Evolutionary conservation across 2,329 filamentous ascomycete genomes (phyloP), one percentile per base, ranked within the genome.

Genomic region (Ceratocystis cubensis): DNA sequence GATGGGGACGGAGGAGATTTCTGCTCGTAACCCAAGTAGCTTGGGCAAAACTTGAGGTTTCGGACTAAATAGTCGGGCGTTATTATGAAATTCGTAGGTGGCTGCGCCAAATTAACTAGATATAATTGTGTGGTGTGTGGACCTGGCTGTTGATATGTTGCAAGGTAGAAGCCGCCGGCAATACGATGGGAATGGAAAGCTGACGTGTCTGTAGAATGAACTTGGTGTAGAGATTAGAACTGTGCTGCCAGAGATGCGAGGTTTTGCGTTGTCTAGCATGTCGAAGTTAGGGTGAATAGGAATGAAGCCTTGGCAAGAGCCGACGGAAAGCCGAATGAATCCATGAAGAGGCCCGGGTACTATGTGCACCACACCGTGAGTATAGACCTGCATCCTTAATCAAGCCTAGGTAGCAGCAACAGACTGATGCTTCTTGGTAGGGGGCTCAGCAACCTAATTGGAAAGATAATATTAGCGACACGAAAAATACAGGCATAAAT

Each of bases 361-460:
- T 13, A 59, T n/a, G 13, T 37, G 5, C 53, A 4, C 7, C 28
- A 8, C 13, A 59, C 5, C 30, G 5, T 10, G 17, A 6, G 8
- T n/a, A 17, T 17, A 33, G 17, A 3, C 13, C 13, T 10, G 28
- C 28, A 37, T 59, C 53, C 17, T 17, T n/a, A 10, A 33, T 17
- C 4, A 10, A 25, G 17, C 17, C 61, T 63, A 63, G 41, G 41
- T 63, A 22, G 61, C 61, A 17, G 61, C 41, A n/a, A 63, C 61
- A 30, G 61, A 28, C 41, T 25, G 61, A 5, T 63, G 61, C 46
- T 30, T 63, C 44, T 46, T 45, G 13, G 22, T 41, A 17, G 25
- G 61, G 13, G 10, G 20, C 8, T 63, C 44, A n/a, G 13, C 22
- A 20, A n/a, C 33, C 63, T 37, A 56, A 44, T 56, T 1, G 28